Evolutionary conservation across 192 early-diverging fungal species (phyloP).

Genomic region (Bifiguratus adelaidae): DNA sequence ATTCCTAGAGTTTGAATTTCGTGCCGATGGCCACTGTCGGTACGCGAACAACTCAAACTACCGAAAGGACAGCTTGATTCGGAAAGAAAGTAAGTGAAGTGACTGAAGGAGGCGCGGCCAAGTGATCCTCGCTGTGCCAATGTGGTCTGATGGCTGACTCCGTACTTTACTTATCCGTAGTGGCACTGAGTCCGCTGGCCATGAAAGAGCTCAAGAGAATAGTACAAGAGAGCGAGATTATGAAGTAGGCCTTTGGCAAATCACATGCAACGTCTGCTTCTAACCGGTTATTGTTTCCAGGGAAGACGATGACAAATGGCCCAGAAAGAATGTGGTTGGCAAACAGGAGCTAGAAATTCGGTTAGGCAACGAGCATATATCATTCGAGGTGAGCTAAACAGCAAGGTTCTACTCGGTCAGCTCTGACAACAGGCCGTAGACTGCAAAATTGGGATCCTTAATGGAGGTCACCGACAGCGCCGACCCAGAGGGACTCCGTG

Average conservation of each 20-base stretch:
- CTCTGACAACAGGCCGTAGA: conserved; percentile 30
- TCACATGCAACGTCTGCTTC: not conserved
- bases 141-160: too few species aligned
- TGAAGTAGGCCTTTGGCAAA: conserved; percentile 46
- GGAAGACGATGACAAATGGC: conserved; percentile 91
- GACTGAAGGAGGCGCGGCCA: not conserved
- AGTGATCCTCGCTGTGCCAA: too few species aligned
- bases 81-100: conserved; percentile 64
- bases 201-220: conserved; percentile 86
- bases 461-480: conserved; percentile 80
- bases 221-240: conserved; percentile 79
- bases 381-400: conserved; percentile 61
- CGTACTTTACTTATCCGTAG: conserved; percentile 15
- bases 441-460: conserved; percentile 85
- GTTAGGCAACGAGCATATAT: conserved; percentile 82
- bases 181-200: conserved; percentile 67
- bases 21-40: conserved; percentile 73
- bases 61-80: conserved; percentile 92
- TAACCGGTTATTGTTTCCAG: conserved; percentile 34
- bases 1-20: conserved; percentile 96
- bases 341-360: conserved; percentile 92
- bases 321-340: conserved; percentile 79
- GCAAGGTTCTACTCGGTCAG: too few species aligned
- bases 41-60: conserved; percentile 99
- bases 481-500: conserved; percentile 90